Evolutionary conservation across 257 asterid genomes (phyloP).

Genomic region (Solanum ahanhuiri): DNA sequence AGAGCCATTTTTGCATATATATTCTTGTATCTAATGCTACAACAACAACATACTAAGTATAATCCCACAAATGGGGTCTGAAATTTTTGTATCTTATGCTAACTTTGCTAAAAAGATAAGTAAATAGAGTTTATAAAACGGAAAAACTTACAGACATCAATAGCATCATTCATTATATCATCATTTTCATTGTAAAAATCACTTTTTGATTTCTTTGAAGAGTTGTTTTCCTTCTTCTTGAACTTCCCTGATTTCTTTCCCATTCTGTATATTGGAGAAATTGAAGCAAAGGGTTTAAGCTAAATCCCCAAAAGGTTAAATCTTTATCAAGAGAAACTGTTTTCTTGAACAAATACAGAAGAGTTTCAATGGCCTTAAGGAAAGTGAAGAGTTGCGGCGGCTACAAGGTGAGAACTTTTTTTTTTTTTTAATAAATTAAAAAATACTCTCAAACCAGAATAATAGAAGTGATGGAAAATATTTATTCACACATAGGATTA

Average conservation of each 20-base stretch:
- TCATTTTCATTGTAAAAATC: conserved; percentile 6
- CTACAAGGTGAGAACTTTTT: not conserved
- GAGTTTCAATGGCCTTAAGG: not conserved
- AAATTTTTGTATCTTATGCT: not conserved
- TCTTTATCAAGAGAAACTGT: not conserved
- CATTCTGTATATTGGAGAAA: conserved; percentile 15
- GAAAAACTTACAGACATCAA: conserved; percentile 17
- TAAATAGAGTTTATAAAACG: not conserved
- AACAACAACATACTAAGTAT: not conserved
- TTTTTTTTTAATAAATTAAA: no score
- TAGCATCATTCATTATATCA: conserved; percentile 22
- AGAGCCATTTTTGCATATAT: not conserved
- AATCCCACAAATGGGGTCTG: not conserved
- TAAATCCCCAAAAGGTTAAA: not conserved
- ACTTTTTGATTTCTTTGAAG: not conserved
- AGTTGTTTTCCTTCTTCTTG: conserved; percentile 41
- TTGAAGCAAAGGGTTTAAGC: not conserved
- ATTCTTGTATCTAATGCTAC: not conserved
- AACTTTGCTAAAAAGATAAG: not conserved
- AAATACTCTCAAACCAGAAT: no score
- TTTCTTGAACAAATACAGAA: not conserved
- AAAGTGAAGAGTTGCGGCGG: not conserved
- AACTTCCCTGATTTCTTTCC: conserved; percentile 55
- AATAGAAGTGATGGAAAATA: no score
- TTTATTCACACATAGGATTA: no score